phyloP scores from a whole-genome alignment of 495 filamentous ascomycete genomes.

The Aspergillus funiculosus region DNA sequence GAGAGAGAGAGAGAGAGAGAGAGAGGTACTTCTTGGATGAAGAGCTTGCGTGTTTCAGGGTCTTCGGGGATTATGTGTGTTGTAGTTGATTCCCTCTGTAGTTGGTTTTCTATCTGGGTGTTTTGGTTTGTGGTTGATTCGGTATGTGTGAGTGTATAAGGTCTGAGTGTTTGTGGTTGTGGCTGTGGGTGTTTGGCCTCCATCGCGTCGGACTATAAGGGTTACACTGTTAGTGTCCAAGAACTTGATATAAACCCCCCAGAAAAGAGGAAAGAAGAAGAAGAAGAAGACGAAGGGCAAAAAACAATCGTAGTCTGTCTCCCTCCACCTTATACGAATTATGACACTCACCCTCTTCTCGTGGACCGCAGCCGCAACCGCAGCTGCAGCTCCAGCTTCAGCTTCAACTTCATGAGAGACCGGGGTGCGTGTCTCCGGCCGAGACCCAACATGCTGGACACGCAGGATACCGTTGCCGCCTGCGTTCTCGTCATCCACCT shows the following conservation, averaged over 20 bases:
- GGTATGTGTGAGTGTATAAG: too few species aligned
- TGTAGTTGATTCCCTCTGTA: constrained; percentile 9
- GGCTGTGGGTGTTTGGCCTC: constrained; percentile 10
- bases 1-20: background rate
- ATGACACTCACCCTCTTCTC: constrained; percentile 27
- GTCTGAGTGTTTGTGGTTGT: too few species aligned
- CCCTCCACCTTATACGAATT: too few species aligned
- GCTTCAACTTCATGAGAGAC: background rate
- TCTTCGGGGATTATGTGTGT: constrained; percentile 29
- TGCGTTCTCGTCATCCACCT: constrained; percentile 32
- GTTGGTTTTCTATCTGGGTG: constrained; percentile 18
- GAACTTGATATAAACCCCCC: background rate
- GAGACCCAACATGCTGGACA: constrained; percentile 5
- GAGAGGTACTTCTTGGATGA: constrained; percentile 40
- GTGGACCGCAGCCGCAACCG: too few species aligned
- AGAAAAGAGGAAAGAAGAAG: background rate
- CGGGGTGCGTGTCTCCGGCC: background rate
- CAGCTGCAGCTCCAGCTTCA: too few species aligned
- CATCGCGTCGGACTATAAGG: constrained; percentile 15
- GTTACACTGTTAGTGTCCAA: constrained; percentile 7
- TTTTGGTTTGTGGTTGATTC: constrained; percentile 14
- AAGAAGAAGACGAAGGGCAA: background rate
- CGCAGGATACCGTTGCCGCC: constrained; percentile 6
- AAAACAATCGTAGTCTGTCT: too few species aligned
- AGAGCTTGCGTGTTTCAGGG: constrained; percentile 35